phyloP scores from a whole-genome alignment of 2,329 filamentous ascomycete genomes.

The Aspergillus nomiae region DNA sequence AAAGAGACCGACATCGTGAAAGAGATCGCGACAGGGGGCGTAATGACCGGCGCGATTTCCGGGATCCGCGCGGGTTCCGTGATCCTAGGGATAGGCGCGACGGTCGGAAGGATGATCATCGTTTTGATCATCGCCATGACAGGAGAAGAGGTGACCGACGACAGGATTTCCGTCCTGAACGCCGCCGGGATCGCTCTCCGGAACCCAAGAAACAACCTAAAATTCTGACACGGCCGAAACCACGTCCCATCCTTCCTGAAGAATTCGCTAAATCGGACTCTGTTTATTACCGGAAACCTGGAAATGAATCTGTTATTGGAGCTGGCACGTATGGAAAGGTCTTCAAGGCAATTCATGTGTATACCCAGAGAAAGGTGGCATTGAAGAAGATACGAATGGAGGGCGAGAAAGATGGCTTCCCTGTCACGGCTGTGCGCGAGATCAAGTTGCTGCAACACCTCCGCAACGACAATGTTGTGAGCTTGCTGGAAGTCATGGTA shows the following conservation, averaged over 20 bases:
- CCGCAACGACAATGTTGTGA: conserved; percentile 83
- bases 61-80: conserved; percentile 31
- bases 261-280: conserved; percentile 80
- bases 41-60: conserved; percentile 38
- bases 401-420: conserved; percentile 98
- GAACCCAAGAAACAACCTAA: conserved; percentile 60
- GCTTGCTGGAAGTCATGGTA: conserved; percentile 96
- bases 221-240: conserved; percentile 69
- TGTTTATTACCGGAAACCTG: conserved; percentile 91
- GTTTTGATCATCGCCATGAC: conserved; percentile 44
- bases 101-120: conserved; percentile 41
- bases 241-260: conserved; percentile 67
- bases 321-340: conserved; percentile 96
- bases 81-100: conserved; percentile 33
- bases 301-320: conserved; percentile 95
- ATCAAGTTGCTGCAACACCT: conserved; percentile 96
- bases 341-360: conserved; percentile 82
- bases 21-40: conserved; percentile 34
- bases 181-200: conserved; percentile 51
- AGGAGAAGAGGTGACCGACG: conserved; percentile 38
- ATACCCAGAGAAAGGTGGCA: conserved; percentile 76
- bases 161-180: conserved; percentile 42
- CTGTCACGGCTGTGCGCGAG: conserved; percentile 92
- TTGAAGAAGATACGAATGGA: conserved; percentile 99
- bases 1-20: conserved; percentile 38